Evolutionary conservation across 192 early-diverging fungal species (phyloP).

Genomic region (Entomortierella beljakovae): DNA sequence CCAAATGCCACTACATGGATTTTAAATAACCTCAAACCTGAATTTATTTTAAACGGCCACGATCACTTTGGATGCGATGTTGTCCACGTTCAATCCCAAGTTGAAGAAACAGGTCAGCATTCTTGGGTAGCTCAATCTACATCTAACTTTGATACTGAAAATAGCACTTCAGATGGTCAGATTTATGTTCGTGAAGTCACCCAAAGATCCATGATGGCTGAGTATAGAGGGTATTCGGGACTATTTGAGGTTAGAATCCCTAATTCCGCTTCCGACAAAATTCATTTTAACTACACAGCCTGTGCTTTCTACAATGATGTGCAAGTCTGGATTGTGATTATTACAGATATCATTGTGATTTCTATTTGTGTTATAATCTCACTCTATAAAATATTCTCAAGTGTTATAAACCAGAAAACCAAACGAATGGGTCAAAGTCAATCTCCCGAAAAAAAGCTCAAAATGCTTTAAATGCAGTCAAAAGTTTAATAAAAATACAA

Average conservation of each 20-base stretch:
- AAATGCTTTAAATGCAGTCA: background rate
- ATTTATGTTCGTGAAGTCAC: conserved; percentile 62
- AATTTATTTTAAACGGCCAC: conserved; percentile 71
- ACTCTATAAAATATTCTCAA: background rate
- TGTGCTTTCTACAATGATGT: conserved; percentile 61
- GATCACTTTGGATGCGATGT: conserved; percentile 73
- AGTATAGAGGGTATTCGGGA: conserved; percentile 67
- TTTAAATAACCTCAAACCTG: conserved; percentile 64
- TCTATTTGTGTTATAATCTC: background rate
- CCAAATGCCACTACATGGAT: conserved; percentile 65
- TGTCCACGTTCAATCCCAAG: conserved; percentile 37
- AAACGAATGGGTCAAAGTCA: background rate
- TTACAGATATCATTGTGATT: conserved; percentile 31
- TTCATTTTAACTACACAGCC: conserved; percentile 62
- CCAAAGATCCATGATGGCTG: conserved; percentile 73
- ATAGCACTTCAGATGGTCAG: background rate
- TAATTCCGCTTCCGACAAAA: background rate
- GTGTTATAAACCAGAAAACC: background rate
- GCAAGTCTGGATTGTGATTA: conserved; percentile 56
- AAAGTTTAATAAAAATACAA: background rate
- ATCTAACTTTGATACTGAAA: background rate
- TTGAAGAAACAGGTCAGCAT: background rate
- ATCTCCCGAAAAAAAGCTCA: background rate
- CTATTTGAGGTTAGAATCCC: conserved; percentile 64
- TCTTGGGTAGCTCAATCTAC: background rate